Conservation (phyloP, 768 basidiomycete genomes). For the Pleurotus eryngii region DNA sequence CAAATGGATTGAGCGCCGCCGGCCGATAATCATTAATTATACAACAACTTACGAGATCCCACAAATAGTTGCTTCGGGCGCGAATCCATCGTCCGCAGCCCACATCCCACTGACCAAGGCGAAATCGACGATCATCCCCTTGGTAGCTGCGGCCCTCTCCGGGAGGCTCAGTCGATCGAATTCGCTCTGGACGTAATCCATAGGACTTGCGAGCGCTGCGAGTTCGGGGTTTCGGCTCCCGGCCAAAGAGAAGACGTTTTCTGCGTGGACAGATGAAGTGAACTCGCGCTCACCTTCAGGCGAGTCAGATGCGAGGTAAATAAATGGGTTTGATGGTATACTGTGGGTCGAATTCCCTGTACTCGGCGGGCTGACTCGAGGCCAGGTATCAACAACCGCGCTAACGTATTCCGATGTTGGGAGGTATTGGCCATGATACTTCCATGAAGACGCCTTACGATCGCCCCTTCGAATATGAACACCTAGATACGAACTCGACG, state of each 20-base stretch:
- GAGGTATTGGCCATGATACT: constrained; percentile 41
- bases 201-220: constrained; percentile 44
- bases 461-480: constrained; percentile 67
- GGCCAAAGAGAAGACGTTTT: constrained; percentile 43
- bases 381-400: constrained; percentile 40
- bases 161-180: constrained; percentile 39
- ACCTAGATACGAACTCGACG: constrained; percentile 38
- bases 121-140: constrained; percentile 67
- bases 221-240: constrained; percentile 39
- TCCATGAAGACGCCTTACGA: constrained; percentile 41
- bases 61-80: constrained; percentile 54
- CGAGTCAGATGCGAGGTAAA: constrained; percentile 65
- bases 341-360: constrained; percentile 13
- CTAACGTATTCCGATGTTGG: constrained; percentile 47
- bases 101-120: constrained; percentile 65
- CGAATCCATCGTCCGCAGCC: constrained; percentile 38
- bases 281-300: constrained; percentile 42
- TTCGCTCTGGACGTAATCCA: constrained; percentile 51
- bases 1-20: not conserved
- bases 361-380: constrained; percentile 20
- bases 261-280: constrained; percentile 28
- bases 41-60: constrained; percentile 45
- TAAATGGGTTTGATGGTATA: constrained; percentile 27
- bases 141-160: constrained; percentile 47
- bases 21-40: not conserved